These are phyloP conservation scores for Candida sp. DNA, from an alignment of 1,139 yeast species.

Conservation along the genomic window DNA sequence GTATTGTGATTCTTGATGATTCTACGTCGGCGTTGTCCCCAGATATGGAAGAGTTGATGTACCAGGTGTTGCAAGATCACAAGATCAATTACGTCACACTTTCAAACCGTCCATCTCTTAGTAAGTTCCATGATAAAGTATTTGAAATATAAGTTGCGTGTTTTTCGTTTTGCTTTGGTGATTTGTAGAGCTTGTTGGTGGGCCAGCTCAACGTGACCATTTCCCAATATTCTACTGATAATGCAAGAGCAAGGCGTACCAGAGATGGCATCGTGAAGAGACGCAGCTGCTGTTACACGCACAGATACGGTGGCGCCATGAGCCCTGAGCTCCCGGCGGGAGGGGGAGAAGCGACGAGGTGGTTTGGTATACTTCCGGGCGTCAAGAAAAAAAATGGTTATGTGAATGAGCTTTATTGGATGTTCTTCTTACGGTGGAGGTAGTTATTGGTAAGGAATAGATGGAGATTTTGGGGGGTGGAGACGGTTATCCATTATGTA, in stretches of 20 bases:
- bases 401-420: too few relatives aligned
- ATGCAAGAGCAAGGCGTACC: not conserved
- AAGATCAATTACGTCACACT: constrained; percentile 83
- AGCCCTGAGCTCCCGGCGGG: too few relatives aligned
- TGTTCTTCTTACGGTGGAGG: too few relatives aligned
- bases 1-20: constrained; percentile 87
- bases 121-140: constrained; percentile 82
- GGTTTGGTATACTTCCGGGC: too few relatives aligned
- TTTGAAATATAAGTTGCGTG: constrained; percentile 50
- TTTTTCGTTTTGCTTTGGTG: not conserved
- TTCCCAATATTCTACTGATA: not conserved
- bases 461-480: too few relatives aligned
- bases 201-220: not conserved
- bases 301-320: too few relatives aligned
- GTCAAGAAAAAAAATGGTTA: too few relatives aligned
- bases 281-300: too few relatives aligned
- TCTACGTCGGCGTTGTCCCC: constrained; percentile 93
- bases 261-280: too few relatives aligned
- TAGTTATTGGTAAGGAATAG: too few relatives aligned
- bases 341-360: too few relatives aligned
- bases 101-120: constrained; percentile 83
- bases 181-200: not conserved
- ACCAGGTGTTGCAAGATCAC: constrained; percentile 72
- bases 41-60: constrained; percentile 89
- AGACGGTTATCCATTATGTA: too few relatives aligned